Evolutionary conservation across 805 yeast genomes (phyloP).

Genomic region (Yueomyces sinensis): DNA sequence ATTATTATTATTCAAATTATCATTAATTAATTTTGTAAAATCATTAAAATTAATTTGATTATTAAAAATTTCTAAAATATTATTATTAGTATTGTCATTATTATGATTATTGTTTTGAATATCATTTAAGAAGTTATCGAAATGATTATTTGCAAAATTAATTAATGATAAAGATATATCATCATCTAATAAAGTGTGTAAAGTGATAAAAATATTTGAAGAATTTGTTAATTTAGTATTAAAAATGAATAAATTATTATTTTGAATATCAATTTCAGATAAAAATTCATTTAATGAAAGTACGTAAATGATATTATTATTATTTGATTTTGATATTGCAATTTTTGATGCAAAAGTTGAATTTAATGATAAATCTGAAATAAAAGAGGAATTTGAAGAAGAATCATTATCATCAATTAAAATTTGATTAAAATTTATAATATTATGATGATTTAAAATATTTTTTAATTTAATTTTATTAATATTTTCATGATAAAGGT

Average conservation of each 20-base stretch:
- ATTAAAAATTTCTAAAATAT: too few species aligned
- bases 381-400: constrained; percentile 29
- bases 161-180: neutral
- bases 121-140: too few species aligned
- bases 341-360: constrained; percentile 44
- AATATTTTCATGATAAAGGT: too few species aligned
- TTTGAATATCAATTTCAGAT: constrained; percentile 2
- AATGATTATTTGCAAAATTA: too few species aligned
- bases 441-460: too few species aligned
- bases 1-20: too few species aligned
- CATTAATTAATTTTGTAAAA: too few species aligned
- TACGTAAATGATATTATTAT: constrained; percentile 17
- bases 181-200: neutral
- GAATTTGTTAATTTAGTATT: neutral
- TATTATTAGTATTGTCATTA: too few species aligned
- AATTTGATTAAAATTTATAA: constrained; percentile 25
- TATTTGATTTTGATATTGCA: constrained; percentile 23
- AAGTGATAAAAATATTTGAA: neutral
- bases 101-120: too few species aligned
- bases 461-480: too few species aligned
- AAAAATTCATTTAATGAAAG: constrained; percentile 20
- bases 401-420: too few species aligned
- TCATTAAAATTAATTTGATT: too few species aligned
- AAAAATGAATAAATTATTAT: neutral
- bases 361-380: constrained; percentile 41